phyloP scores from a whole-genome alignment of 176 grass and related monocot species.

The Ensete glaucum region DNA sequence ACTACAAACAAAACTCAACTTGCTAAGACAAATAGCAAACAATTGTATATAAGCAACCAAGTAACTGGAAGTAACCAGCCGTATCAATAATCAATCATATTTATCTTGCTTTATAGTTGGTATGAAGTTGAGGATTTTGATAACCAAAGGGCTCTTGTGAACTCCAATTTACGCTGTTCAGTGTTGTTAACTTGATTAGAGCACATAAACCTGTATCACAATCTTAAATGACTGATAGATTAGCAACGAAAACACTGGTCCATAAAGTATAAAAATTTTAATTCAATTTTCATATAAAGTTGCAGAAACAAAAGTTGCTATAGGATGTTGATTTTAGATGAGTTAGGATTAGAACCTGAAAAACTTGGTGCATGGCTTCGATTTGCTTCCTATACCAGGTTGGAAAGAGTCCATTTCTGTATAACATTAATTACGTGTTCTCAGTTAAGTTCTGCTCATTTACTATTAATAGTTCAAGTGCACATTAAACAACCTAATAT shows the following conservation, averaged over 20 bases:
- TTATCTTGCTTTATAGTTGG: conserved; percentile 12
- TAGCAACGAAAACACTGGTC: conserved; percentile 1
- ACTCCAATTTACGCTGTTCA: conserved; percentile 8
- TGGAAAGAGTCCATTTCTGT: conserved; percentile 95
- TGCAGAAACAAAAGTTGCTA: conserved; percentile 43
- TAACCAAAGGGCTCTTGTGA: neutral
- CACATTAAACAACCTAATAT: conserved; percentile 27
- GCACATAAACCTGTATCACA: conserved; percentile 26
- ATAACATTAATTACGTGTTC: conserved; percentile 83
- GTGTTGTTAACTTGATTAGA: conserved; percentile 20
- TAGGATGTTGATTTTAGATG: conserved; percentile 50
- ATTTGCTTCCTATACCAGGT: conserved; percentile 98
- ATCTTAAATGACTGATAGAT: conserved; percentile 13
- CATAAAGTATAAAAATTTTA: conserved; percentile 12
- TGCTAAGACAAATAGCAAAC: neutral
- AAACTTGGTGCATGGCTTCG: conserved; percentile 99
- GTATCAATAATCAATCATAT: neutral
- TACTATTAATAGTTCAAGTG: conserved; percentile 39
- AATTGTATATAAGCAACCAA: neutral
- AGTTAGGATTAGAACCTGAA: conserved; percentile 98
- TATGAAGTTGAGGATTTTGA: neutral
- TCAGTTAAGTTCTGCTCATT: conserved; percentile 52
- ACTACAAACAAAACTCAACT: neutral
- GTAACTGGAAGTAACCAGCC: neutral
- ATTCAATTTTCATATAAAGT: conserved; percentile 18